Evolutionary conservation across 2,329 filamentous ascomycete species (phyloP), one percentile per base, ranked within the genome.

Genomic region (Pseudogymnoascus sp.): DNA sequence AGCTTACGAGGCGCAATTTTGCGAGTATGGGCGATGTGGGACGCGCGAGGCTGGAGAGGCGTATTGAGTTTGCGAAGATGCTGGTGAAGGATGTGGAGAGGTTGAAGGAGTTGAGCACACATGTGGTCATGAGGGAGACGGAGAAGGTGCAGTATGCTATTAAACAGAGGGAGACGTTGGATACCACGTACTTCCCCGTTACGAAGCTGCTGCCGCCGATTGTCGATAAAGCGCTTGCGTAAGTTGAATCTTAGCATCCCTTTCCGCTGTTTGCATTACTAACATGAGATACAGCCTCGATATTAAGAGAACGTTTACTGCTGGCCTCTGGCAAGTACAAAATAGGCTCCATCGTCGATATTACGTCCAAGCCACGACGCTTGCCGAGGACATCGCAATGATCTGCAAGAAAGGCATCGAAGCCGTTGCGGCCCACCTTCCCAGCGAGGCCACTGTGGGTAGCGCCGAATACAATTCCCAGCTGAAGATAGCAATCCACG

Each of bases 1-100:
- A 99, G 76, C 88, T 99, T 67, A 97, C 95, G 1, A 85, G 95
- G 61, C 88, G 95, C 64, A 93, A 97, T 75, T 99, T 97, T 75
- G 89, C 89, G n/a, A 88, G 89, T 38, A 96, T 97, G 91, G 95
- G 95, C 5, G 87, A 89, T 41, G 87, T 86, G 55, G 95, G 95
- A 62, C 87, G 88, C 70, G 83, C 89, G 25, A 84, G 91, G 59
- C 80, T 99, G 31, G 81, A 88, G 60, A 83, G 92, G 63, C 87
- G 95, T 49, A 93, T 97, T 68, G 90, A 93, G 65, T 99, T 99
- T 73, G 92, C 91, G 6, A 83, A 93, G 68, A 82, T 80, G 43
- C 79, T 96, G 9, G 79, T 91, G 63, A 79, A 83, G 63, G 93
- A 97, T 71, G 85, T 99, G 65, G 87, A 89, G 65, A 86, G 87